Percentiles rank a stretch among this genome's conserved stretches.
Evolutionary conservation across 345 rosid genomes (phyloP).

Genomic region (Aquilaria malaccensis): DNA sequence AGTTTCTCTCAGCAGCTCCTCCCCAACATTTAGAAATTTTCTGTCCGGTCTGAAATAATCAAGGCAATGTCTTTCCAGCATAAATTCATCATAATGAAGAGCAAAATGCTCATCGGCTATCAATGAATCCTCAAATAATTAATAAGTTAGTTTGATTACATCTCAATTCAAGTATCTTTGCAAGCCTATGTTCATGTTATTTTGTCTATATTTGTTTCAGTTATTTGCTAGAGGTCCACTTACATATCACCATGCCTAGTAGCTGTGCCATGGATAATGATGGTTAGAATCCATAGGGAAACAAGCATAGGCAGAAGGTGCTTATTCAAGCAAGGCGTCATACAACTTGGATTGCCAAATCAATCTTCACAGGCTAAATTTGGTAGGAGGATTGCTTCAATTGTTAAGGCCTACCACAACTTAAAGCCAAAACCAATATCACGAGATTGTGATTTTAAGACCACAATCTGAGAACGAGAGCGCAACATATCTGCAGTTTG

Average conservation of each 20-base stretch:
- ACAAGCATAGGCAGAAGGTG: not conserved
- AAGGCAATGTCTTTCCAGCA: not conserved
- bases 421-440: too few relatives aligned
- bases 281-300: conserved; percentile 18
- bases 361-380: too few relatives aligned
- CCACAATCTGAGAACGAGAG: too few relatives aligned
- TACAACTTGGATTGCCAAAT: too few relatives aligned
- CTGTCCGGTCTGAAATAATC: conserved; percentile 27
- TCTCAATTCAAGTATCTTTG: not conserved
- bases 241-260: conserved; percentile 27
- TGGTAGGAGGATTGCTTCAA: too few relatives aligned
- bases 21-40: conserved; percentile 45
- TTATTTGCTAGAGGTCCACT: conserved; percentile 15
- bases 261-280: conserved; percentile 14
- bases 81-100: not conserved
- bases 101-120: too few relatives aligned
- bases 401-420: too few relatives aligned
- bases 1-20: conserved; percentile 65
- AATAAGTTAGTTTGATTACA: not conserved
- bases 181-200: not conserved
- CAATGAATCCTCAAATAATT: not conserved
- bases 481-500: too few relatives aligned
- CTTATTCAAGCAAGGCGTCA: too few relatives aligned
- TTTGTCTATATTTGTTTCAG: not conserved
- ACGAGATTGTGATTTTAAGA: too few relatives aligned